phyloP scores from a whole-genome alignment of 2,329 filamentous ascomycete genomes.

The Hypoxylon sp. region DNA sequence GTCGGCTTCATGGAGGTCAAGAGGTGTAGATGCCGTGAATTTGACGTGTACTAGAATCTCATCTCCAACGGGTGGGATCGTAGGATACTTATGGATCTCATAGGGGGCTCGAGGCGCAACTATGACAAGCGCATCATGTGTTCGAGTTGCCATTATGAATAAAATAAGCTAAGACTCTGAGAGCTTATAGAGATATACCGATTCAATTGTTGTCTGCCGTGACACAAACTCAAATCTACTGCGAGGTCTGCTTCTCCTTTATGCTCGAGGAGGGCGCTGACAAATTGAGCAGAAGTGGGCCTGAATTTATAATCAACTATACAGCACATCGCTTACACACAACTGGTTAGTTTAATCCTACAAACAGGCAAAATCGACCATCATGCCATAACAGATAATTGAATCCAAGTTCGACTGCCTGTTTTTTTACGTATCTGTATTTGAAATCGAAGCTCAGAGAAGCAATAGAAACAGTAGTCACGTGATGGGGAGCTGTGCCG shows the following conservation, averaged over 20 bases:
- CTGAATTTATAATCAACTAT: slow-evolving; percentile 10
- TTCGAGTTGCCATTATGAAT: slow-evolving; percentile 42
- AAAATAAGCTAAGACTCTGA: background rate
- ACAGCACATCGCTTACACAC: background rate
- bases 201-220: background rate
- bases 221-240: background rate
- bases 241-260: background rate
- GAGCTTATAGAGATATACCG: background rate
- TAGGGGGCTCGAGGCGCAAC: slow-evolving; percentile 49
- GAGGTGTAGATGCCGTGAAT: slow-evolving; percentile 73
- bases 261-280: slow-evolving; percentile 6
- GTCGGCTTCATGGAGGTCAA: slow-evolving; percentile 74
- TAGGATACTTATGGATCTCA: slow-evolving; percentile 49
- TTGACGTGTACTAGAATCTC: slow-evolving; percentile 69
- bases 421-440: background rate
- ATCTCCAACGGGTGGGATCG: slow-evolving; percentile 55
- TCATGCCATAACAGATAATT: background rate
- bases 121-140: slow-evolving; percentile 51
- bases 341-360: background rate
- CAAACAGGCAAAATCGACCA: background rate
- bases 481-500: background rate
- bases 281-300: slow-evolving; percentile 7
- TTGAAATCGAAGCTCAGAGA: background rate
- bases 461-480: background rate
- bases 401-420: background rate